Base-by-base conservation (phyloP, 768 basidiomycete genomes). In the Fistulinella prunicolor region DNA sequence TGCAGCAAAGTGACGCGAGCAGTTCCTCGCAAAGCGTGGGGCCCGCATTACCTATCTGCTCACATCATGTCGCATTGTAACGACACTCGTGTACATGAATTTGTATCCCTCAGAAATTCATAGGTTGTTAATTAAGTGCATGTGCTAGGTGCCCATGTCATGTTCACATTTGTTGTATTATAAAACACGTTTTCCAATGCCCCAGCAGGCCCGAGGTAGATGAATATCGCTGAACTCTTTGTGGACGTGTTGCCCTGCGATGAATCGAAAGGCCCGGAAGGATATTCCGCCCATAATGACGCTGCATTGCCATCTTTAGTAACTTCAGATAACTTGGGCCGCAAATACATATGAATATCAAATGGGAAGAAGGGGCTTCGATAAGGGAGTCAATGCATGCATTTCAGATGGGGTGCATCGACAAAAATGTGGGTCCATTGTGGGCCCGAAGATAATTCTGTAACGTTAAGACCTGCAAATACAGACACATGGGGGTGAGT, bases 221-320 rank as follows among this genome's bases (percentile, higher is more conserved):
- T n/a, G 80, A n/a, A n/a, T n/a, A n/a, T n/a, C n/a, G n/a, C n/a
- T n/a, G n/a, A n/a, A n/a, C 63, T n/a, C 54, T 55, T 26, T 44
- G 50, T 17, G 79, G 59, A 49, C 73, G 77, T 28, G 59, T 61
- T 9, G 72, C 69, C 37, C 83, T n/a, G 76, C 16, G 82, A 77
- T 44, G 85, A 64, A 61, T 86, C 82, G 20, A 86, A 65, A 26
- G 85, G 72, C 0, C 83, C 83, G 9, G 74, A 73, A 12, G 83
- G 81, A 58, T 83, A 85, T 62, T 86, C 84, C 22, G 82, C 78
- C 85, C 83, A 85, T 63, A 82, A 85, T 12, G 71, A 73, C 4
- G 68, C 63, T 21, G 71, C 66, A 57, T 75, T 77, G 26, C 83
- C 84, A 54, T 80, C 83, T 62, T 82, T 75, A 4, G 67, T 71